Percentiles rank a stretch among this genome's conserved stretches.
phyloP scores from a whole-genome alignment of 2,329 filamentous ascomycete species.

The Zymoseptoria passerinii region DNA sequence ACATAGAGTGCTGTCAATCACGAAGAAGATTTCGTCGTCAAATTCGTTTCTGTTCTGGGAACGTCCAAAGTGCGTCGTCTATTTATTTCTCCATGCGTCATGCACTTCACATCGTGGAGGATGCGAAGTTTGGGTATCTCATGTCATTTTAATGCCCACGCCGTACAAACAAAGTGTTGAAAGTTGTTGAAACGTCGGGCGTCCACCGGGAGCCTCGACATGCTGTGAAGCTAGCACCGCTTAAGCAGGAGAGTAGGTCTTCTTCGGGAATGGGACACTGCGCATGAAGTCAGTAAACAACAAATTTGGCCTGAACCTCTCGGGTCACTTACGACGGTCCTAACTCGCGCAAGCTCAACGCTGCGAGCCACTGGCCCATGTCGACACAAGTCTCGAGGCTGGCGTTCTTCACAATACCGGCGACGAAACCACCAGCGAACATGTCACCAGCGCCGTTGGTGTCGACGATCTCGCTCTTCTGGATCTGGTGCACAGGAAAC shows the following conservation, averaged over 20 bases:
- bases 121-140: slow-evolving; percentile 22
- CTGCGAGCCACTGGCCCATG: slow-evolving; percentile 94
- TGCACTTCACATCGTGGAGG: slow-evolving; percentile 23
- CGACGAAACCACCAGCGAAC: slow-evolving; percentile 88
- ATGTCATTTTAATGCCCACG: slow-evolving; percentile 7
- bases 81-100: neutral
- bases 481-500: slow-evolving; percentile 74
- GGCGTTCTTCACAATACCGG: slow-evolving; percentile 80
- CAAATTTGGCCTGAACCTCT: neutral
- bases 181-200: slow-evolving; percentile 28
- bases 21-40: neutral
- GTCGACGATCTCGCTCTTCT: slow-evolving; percentile 74
- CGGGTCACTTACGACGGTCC: slow-evolving; percentile 75
- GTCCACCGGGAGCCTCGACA: neutral
- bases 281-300: slow-evolving; percentile 6
- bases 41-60: neutral
- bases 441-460: slow-evolving; percentile 95
- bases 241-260: slow-evolving; percentile 27
- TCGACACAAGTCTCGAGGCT: slow-evolving; percentile 69
- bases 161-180: slow-evolving; percentile 16
- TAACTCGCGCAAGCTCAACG: slow-evolving; percentile 86
- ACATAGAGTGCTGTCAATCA: too few relatives aligned
- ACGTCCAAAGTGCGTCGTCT: neutral
- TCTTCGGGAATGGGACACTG: slow-evolving; percentile 33
- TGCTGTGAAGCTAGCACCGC: neutral